These are phyloP conservation scores for Boletellus sp. DNA, from an alignment of 768 basidiomycete species.

Conservation along the genomic window DNA sequence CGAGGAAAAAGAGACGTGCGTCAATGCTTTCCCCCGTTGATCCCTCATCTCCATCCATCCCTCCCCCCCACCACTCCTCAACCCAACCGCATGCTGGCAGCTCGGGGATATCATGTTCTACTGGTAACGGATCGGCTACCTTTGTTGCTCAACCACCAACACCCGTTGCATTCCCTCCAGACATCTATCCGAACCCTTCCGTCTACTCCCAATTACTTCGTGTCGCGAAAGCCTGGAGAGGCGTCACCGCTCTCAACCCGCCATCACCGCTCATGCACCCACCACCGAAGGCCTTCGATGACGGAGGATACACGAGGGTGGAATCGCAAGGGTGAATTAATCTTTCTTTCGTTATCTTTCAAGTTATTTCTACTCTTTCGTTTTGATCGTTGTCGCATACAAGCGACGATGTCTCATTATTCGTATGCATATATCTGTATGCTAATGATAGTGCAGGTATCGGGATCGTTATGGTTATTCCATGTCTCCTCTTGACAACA, in stretches of 20 bases:
- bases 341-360: not conserved
- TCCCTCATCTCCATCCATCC: constrained; percentile 18
- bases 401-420: constrained; percentile 11
- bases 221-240: constrained; percentile 65
- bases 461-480: constrained; percentile 27
- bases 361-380: not conserved
- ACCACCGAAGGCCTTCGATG: constrained; percentile 24
- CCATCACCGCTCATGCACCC: constrained; percentile 15
- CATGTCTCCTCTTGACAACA: constrained; percentile 28
- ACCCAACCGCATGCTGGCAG: constrained; percentile 14
- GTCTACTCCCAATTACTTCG: constrained; percentile 49
- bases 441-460: constrained; percentile 24
- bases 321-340: constrained; percentile 28
- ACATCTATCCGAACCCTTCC: constrained; percentile 29
- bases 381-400: constrained; percentile 9
- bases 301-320: constrained; percentile 20
- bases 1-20: constrained; percentile 38
- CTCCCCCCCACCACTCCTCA: constrained; percentile 8
- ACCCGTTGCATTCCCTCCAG: constrained; percentile 38
- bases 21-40: constrained; percentile 31
- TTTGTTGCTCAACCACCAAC: constrained; percentile 16
- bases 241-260: constrained; percentile 53
- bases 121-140: constrained; percentile 3
- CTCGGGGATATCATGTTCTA: constrained; percentile 16
- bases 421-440: constrained; percentile 11